phyloP scores from a whole-genome alignment of 2,329 filamentous ascomycete species.

The Trematosphaeria pertusa region DNA sequence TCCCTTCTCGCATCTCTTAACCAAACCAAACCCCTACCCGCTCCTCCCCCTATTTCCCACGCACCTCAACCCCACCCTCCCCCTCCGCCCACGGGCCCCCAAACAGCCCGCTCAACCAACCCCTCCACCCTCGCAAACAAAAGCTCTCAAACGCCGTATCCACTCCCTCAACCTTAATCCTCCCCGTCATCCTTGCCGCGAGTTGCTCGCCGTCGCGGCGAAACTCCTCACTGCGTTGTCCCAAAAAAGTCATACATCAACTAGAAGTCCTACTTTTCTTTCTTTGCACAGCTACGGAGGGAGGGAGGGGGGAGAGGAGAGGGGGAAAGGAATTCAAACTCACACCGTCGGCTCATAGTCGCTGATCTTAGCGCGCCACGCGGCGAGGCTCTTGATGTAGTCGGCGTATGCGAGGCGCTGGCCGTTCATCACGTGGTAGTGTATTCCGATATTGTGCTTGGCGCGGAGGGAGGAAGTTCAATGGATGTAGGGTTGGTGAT shows the following conservation, averaged over 20 bases:
- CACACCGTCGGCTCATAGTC: conserved; percentile 39
- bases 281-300: not conserved
- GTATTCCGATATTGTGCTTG: too few relatives aligned
- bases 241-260: not conserved
- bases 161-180: conserved; percentile 32
- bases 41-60: too few relatives aligned
- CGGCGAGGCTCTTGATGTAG: conserved; percentile 29
- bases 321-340: conserved; percentile 11
- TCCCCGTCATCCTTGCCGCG: conserved; percentile 39
- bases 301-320: not conserved
- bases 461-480: too few relatives aligned
- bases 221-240: conserved; percentile 29
- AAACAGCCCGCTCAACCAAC: conserved; percentile 37
- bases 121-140: conserved; percentile 38
- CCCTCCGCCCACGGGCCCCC: conserved; percentile 16
- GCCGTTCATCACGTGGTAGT: conserved; percentile 29
- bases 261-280: not conserved
- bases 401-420: conserved; percentile 21
- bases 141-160: conserved; percentile 38
- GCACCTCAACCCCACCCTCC: too few relatives aligned
- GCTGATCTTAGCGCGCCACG: conserved; percentile 35
- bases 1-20: too few relatives aligned
- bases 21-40: too few relatives aligned
- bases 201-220: conserved; percentile 40
- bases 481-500: too few relatives aligned